Percentiles rank a stretch among this genome's conserved stretches.
These are phyloP conservation scores for Tricholoma sp. DNA, from an alignment of 768 basidiomycete species.

Conservation along the genomic window DNA sequence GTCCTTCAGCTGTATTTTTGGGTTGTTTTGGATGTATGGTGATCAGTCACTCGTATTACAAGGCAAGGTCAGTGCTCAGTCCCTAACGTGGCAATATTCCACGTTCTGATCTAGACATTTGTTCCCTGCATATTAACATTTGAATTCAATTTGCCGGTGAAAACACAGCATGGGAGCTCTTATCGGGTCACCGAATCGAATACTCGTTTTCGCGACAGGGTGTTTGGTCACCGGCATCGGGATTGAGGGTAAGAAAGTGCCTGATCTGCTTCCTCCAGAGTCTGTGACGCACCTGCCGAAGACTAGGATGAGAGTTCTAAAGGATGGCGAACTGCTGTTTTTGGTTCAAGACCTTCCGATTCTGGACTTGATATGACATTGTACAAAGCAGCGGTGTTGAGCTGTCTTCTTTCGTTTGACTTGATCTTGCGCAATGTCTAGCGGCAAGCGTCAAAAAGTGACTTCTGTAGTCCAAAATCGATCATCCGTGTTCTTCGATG, in stretches of 20 bases:
- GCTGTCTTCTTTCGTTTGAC: conserved; percentile 15
- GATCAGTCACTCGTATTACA: too few species aligned
- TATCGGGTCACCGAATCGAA: background rate
- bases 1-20: background rate
- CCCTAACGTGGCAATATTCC: too few species aligned
- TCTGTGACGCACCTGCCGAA: conserved; percentile 6
- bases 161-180: background rate
- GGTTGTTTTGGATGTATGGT: background rate
- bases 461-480: conserved; percentile 20
- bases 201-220: background rate
- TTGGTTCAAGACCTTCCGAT: conserved; percentile 12
- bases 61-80: too few species aligned
- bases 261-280: conserved; percentile 13
- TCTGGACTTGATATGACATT: conserved; percentile 11
- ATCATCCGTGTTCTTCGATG: conserved; percentile 16
- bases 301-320: conserved; percentile 7
- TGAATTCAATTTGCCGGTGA: background rate
- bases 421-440: conserved; percentile 14
- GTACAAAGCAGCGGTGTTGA: conserved; percentile 5
- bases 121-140: background rate
- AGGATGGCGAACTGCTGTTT: conserved; percentile 13
- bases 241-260: conserved; percentile 6
- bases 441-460: conserved; percentile 21
- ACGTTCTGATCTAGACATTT: too few species aligned
- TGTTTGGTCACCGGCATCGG: background rate